Conservation (phyloP, 1,284 basidiomycete genomes). For the Tilletia caries region DNA sequence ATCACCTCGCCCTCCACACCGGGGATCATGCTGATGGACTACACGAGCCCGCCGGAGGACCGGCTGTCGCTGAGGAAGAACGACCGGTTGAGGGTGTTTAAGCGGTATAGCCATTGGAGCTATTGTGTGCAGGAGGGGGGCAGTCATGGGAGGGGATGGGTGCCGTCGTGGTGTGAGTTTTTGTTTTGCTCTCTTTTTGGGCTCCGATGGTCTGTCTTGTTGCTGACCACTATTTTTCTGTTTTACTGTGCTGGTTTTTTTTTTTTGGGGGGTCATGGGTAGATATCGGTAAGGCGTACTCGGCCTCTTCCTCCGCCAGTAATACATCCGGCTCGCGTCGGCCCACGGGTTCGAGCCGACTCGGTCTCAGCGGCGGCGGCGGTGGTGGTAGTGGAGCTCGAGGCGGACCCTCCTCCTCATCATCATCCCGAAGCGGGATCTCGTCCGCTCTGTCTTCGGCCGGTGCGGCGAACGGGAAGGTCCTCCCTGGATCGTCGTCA, state of each 20-base stretch:
- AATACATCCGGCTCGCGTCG: not conserved
- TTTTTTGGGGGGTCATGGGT: no score
- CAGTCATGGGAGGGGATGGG: constrained; percentile 45
- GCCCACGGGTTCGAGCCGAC: not conserved
- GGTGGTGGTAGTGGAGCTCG: no score
- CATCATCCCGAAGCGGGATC: no score
- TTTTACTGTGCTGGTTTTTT: not conserved
- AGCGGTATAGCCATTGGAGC: constrained; percentile 88
- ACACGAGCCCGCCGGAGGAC: constrained; percentile 51
- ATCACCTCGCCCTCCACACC: constrained; percentile 92
- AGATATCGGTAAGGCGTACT: constrained; percentile 9
- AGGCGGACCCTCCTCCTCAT: no score
- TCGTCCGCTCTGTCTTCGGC: no score
- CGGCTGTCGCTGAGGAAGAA: constrained; percentile 66
- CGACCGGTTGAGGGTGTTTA: constrained; percentile 84
- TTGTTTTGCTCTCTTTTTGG: not conserved
- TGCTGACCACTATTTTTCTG: not conserved
- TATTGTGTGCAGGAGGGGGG: constrained; percentile 59
- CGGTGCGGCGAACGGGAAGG: no score
- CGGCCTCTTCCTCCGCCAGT: not conserved
- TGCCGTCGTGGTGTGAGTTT: constrained; percentile 45
- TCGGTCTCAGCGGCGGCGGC: not conserved
- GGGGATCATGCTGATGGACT: constrained; percentile 90
- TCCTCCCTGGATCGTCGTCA: no score
- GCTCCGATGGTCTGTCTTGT: not conserved